Base-by-base conservation (phyloP, 257 asterid genomes). In the Solanum etuberosum region DNA sequence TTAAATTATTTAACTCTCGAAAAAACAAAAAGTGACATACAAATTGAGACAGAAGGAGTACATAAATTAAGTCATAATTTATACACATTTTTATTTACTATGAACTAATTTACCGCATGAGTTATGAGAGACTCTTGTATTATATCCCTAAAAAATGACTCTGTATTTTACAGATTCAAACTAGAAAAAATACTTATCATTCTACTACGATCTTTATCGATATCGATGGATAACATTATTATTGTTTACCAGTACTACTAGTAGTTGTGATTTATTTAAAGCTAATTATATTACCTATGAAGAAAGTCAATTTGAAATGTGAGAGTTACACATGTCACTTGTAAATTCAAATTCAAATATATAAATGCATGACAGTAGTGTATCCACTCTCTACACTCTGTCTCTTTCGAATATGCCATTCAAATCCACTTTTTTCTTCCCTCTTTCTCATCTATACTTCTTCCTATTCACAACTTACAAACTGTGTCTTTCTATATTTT, bases 321-420 rank as follows among this genome's bases (percentile, higher is more conserved):
- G 10, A 43, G 27, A 43, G 67, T 27, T 3, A 37, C 65, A 78
- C 84, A 78, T 78, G 5, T 46, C 29, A 27, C 6, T 8, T 73
- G 54, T 37, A 73, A 73, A 6, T 73, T 71, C 46, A 76, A 76
- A 76, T n/a, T n/a, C n/a, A 40, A 9, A n/a, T 38, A 32, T 32
- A 40, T 76, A 78, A 43, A 78, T 78, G 84, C 65, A 43, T 78
- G 40, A 43, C 84, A 78, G 84, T 78, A 7, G 40, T 43, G 40
- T 43, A 46, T 11, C 9, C 0, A 43, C 40, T 78, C 63, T 18
- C 38, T 76, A 13, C 32, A 6, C 21, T 12, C 14, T 27, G n/a
- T 42, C 61, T 77, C 37, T 27, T 78, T 25, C 25, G 65, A 78
- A 43, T 43, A 78, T 78, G 9, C 63, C 38, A 77, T 32, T 65